A percentile compares a stretch with the other conserved stretches of the same genome.
phyloP scores from a whole-genome alignment of 306 rosid species.

The Begonia masoniana region DNA sequence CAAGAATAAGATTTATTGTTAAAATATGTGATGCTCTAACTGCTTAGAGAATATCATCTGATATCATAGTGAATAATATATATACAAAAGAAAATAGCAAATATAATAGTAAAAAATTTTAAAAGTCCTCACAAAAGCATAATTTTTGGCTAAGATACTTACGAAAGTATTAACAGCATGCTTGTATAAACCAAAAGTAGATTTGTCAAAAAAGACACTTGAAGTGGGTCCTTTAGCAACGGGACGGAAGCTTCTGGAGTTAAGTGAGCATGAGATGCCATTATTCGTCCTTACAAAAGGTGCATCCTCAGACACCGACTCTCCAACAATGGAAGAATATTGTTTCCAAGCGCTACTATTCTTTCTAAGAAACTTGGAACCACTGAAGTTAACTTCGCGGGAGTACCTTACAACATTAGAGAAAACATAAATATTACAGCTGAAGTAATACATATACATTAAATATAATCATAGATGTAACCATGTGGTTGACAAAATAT shows the following conservation, averaged over 20 bases:
- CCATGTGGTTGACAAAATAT: neutral
- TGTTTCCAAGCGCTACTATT: constrained; percentile 30
- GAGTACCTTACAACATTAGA: constrained; percentile 16
- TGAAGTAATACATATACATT: neutral
- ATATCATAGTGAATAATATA: no score
- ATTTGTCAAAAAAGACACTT: constrained; percentile 39
- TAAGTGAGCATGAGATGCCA: constrained; percentile 42
- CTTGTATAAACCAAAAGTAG: constrained; percentile 29
- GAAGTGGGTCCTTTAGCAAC: constrained; percentile 21
- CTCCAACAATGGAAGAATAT: constrained; percentile 20
- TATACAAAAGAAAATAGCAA: no score
- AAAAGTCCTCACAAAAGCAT: no score
- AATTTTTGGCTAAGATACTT: constrained; percentile 12
- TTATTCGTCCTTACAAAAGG: constrained; percentile 13
- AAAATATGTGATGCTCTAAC: no score
- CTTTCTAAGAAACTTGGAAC: constrained; percentile 29
- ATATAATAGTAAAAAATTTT: no score
- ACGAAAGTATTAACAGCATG: constrained; percentile 27
- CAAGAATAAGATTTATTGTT: no score
- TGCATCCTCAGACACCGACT: constrained; percentile 18
- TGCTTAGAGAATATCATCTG: no score
- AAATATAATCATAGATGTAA: neutral
- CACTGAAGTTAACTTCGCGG: constrained; percentile 20
- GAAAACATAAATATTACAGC: constrained; percentile 2
- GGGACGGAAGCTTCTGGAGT: constrained; percentile 21